These are phyloP conservation scores for Neospermospora avenae DNA, from an alignment of 2,329 filamentous ascomycete genomes.

Conservation along the genomic window DNA sequence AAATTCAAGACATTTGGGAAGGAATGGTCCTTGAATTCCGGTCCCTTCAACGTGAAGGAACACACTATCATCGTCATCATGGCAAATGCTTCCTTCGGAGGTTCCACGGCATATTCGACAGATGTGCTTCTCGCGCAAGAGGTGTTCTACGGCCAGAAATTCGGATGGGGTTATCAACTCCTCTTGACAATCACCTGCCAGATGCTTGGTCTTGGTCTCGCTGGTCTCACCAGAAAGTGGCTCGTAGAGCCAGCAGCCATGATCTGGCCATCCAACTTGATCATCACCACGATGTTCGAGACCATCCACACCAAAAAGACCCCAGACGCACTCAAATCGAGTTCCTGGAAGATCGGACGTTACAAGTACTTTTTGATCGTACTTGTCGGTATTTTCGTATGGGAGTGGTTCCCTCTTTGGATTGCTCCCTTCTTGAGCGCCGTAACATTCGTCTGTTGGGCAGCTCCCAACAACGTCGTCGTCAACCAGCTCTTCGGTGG, in stretches of 20 bases:
- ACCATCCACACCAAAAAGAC: slow-evolving; percentile 53
- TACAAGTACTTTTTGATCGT: slow-evolving; percentile 46
- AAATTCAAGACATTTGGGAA: slow-evolving; percentile 47
- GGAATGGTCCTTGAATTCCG: slow-evolving; percentile 59
- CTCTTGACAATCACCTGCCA: slow-evolving; percentile 59
- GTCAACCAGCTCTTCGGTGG: slow-evolving; percentile 74
- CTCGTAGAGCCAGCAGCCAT: slow-evolving; percentile 61
- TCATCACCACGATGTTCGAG: slow-evolving; percentile 59
- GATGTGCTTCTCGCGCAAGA: slow-evolving; percentile 72
- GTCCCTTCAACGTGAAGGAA: slow-evolving; percentile 69
- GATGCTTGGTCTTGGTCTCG: slow-evolving; percentile 61
- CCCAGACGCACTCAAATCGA: slow-evolving; percentile 44
- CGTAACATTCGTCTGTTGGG: slow-evolving; percentile 72
- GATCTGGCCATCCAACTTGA: slow-evolving; percentile 61
- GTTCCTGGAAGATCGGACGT: slow-evolving; percentile 40
- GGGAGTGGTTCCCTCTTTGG: slow-evolving; percentile 55
- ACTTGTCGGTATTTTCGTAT: slow-evolving; percentile 40
- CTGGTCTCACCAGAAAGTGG: slow-evolving; percentile 56
- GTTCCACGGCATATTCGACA: slow-evolving; percentile 42
- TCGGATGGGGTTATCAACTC: slow-evolving; percentile 57
- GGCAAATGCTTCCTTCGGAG: slow-evolving; percentile 37
- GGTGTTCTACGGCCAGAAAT: slow-evolving; percentile 70
- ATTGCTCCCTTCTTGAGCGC: slow-evolving; percentile 49
- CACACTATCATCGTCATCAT: slow-evolving; percentile 67
- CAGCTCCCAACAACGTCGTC: slow-evolving; percentile 63